Base-by-base conservation (phyloP, 2,329 filamentous ascomycete genomes). In the Fusarium hostae region DNA sequence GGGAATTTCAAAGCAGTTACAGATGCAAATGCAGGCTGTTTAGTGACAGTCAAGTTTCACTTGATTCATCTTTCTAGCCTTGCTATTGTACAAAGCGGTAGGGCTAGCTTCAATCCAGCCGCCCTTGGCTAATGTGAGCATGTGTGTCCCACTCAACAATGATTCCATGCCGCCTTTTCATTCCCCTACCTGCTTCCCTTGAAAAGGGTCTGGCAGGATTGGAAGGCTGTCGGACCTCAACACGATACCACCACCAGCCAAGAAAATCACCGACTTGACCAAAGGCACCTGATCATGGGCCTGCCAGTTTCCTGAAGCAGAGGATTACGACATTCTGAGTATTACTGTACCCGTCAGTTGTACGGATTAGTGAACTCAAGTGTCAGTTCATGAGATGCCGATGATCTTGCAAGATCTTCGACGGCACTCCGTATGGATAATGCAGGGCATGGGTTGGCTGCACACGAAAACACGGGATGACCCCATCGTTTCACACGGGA, bases 341-440 rank as follows among this genome's bases (percentile, higher is more conserved):
- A 68, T 54, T 44, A 51, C 50, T 63, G 26, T 61, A 37, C 48
- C 48, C 18, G 18, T 28, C 59, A 63, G 15, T 26, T 47, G 24
- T 35, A 40, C 22, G 20, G 51, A 30, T 26, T 40, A 24, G 32
- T 18, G 37, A 50, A 30, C 61, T 44, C 54, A 24, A 26, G 35
- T 39, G 18, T 50, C 50, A 63, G 54, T 66, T 69, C 51, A 59
- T 57, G 43, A 55, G 48, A 43, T 40, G 54, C 54, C 44, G 64
- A 52, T 37, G 64, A 75, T 75, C 66, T 70, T 43, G 44, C 41
- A 54, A 73, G 67, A 76, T 76, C 71, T 63, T 61, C 22, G 39
- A 60, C 57, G 16, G 39, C 57, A 59, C 55, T 65, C 59, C 26
- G 11, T 35, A 57, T 67, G 63, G 40, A 48, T 45, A 59, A 57